These are phyloP conservation scores for Aeschynomene evenia DNA, from an alignment of 306 rosid species.

Conservation along the genomic window DNA sequence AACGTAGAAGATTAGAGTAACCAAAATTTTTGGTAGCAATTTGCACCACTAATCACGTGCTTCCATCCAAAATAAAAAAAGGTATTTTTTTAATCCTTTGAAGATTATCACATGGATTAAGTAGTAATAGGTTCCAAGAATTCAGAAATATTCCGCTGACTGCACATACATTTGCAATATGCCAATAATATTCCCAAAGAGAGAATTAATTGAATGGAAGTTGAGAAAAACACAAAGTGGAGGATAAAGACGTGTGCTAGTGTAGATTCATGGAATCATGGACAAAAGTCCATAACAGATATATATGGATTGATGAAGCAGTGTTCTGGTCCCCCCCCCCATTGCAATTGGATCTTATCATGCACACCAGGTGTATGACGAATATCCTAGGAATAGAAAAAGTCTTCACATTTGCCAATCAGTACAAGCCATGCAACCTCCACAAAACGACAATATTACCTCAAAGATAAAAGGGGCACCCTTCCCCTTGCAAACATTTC, in stretches of 20 bases:
- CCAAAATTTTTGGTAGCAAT: background rate
- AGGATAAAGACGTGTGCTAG: slow-evolving; percentile 45
- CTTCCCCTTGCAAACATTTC: slow-evolving; percentile 70
- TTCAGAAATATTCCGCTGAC: slow-evolving; percentile 15
- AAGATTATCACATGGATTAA: slow-evolving; percentile 1
- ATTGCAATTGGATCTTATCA: slow-evolving; percentile 31
- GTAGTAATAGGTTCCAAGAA: background rate
- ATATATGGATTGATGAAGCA: background rate
- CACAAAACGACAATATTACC: slow-evolving; percentile 50
- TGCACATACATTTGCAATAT: background rate
- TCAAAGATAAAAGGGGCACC: slow-evolving; percentile 52
- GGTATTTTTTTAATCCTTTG: background rate
- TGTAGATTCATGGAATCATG: slow-evolving; percentile 35
- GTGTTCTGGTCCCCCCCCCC: slow-evolving; percentile 14
- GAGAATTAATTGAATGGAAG: slow-evolving; percentile 29
- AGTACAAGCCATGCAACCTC: slow-evolving; percentile 30
- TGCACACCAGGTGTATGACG: slow-evolving; percentile 6
- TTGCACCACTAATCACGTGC: background rate
- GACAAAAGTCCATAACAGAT: slow-evolving; percentile 34
- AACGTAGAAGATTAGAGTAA: background rate
- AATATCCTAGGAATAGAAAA: slow-evolving; percentile 35
- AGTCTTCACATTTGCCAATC: slow-evolving; percentile 61
- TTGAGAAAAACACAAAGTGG: slow-evolving; percentile 24
- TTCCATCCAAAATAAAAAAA: background rate
- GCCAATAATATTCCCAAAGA: slow-evolving; percentile 39